These are phyloP conservation scores for Colletotrichum sp. DNA, from an alignment of 2,329 filamentous ascomycete genomes.

Conservation along the genomic window DNA sequence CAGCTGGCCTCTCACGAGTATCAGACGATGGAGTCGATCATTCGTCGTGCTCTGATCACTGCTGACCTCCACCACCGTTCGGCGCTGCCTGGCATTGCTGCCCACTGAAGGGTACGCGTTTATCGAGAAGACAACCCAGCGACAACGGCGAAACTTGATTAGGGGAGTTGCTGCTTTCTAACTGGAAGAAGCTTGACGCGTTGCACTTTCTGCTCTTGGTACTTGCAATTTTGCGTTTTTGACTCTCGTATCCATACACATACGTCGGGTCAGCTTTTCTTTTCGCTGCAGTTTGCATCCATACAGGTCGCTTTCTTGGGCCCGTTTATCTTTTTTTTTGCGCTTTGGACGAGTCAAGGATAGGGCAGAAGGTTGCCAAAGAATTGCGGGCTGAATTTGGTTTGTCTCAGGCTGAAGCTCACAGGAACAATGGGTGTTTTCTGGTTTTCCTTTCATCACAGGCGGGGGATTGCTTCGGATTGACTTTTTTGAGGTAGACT, in stretches of 20 bases:
- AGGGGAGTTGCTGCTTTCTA: not conserved
- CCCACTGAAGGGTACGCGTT: not conserved
- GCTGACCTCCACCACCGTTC: not conserved
- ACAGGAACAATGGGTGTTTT: not conserved
- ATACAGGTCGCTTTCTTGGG: not conserved
- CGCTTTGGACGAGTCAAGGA: not conserved
- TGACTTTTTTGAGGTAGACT: not conserved
- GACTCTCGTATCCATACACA: not conserved
- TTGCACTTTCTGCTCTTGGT: not conserved
- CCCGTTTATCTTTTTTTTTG: not conserved
- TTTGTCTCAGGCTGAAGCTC: not conserved
- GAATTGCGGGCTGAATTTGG: not conserved
- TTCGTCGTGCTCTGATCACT: constrained; percentile 44
- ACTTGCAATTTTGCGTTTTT: not conserved
- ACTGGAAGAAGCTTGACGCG: not conserved
- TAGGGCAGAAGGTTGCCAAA: not conserved
- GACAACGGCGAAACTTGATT: not conserved
- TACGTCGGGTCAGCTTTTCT: not conserved
- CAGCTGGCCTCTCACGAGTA: constrained; percentile 53
- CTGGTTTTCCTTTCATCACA: constrained; percentile 1
- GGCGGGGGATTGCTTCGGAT: not conserved
- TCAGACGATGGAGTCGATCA: constrained; percentile 51
- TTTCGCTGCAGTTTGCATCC: not conserved
- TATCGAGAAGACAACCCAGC: not conserved
- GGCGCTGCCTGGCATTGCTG: not conserved